Percentiles rank a stretch among this genome's conserved stretches.
Conservation (phyloP, 805 yeast genomes). For the Starmera quercuum region DNA sequence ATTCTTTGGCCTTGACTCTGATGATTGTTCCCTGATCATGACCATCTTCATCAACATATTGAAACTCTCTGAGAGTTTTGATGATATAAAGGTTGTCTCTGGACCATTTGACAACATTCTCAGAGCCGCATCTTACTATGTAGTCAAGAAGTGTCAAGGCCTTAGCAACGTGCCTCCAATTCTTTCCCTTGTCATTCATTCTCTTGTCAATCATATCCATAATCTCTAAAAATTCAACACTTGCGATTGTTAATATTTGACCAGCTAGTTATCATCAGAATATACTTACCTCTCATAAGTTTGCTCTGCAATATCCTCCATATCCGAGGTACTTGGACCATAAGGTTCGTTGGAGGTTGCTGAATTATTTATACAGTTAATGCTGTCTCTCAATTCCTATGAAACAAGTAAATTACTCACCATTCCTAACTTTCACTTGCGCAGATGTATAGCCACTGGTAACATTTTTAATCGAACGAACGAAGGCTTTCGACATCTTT, state of each 20-base stretch:
- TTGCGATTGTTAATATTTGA: constrained; percentile 7
- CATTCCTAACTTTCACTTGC: constrained; percentile 80
- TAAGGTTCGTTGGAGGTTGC: constrained; percentile 85
- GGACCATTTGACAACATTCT: constrained; percentile 87
- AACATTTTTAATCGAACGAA: constrained; percentile 74
- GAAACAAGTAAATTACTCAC: too few species aligned
- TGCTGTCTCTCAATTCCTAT: too few species aligned
- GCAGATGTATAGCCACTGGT: constrained; percentile 77
- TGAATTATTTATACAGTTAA: constrained; percentile 4
- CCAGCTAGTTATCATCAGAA: too few species aligned
- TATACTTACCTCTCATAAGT: constrained; percentile 46
- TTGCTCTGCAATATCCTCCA: constrained; percentile 76
- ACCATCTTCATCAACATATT: constrained; percentile 68
- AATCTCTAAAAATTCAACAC: constrained; percentile 72
- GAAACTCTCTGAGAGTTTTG: constrained; percentile 87
- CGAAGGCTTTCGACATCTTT: constrained; percentile 65
- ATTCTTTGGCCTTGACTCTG: constrained; percentile 84
- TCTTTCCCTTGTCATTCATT: constrained; percentile 90
- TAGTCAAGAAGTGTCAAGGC: constrained; percentile 85
- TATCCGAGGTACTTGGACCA: constrained; percentile 73
- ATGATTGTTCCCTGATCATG: constrained; percentile 83
- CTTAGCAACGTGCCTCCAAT: constrained; percentile 95
- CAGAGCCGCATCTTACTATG: constrained; percentile 78
- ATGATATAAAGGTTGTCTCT: constrained; percentile 81
- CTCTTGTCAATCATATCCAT: constrained; percentile 94